phyloP scores from a whole-genome alignment of 805 yeast species.

The Lipomyces sp. region DNA sequence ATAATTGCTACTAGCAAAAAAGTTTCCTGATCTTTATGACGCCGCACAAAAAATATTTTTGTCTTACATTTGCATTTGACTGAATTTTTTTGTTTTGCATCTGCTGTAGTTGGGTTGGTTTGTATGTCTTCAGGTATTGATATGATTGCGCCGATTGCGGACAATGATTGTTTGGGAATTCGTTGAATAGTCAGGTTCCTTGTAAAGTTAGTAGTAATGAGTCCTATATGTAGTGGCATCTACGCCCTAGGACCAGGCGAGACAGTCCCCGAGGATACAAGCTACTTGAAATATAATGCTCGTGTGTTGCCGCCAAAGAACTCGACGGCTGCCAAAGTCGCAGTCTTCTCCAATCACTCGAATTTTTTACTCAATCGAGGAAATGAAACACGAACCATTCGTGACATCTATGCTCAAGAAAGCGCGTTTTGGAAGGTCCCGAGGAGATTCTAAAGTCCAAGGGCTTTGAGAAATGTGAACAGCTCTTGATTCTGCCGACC shows the following conservation, averaged over 20 bases:
- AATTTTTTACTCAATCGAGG: slow-evolving; percentile 70
- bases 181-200: neutral
- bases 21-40: too few species aligned
- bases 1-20: too few species aligned
- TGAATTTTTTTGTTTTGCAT: neutral
- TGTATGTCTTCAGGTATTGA: neutral
- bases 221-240: slow-evolving; percentile 54
- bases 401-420: slow-evolving; percentile 68
- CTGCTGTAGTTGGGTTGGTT: slow-evolving; percentile 1
- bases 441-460: slow-evolving; percentile 68
- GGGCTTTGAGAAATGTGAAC: slow-evolving; percentile 61
- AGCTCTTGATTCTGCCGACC: slow-evolving; percentile 53
- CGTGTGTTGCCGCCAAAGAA: slow-evolving; percentile 74
- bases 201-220: neutral
- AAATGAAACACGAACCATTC: slow-evolving; percentile 77
- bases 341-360: slow-evolving; percentile 73
- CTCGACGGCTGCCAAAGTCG: slow-evolving; percentile 67
- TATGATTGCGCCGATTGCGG: neutral
- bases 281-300: slow-evolving; percentile 62
- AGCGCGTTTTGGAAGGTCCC: slow-evolving; percentile 67
- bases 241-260: slow-evolving; percentile 56
- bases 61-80: neutral
- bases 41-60: neutral
- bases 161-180: neutral
- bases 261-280: slow-evolving; percentile 51